These are phyloP conservation scores for Fusarium pilosicola DNA, from an alignment of 2,329 filamentous ascomycete species.

Conservation along the genomic window DNA sequence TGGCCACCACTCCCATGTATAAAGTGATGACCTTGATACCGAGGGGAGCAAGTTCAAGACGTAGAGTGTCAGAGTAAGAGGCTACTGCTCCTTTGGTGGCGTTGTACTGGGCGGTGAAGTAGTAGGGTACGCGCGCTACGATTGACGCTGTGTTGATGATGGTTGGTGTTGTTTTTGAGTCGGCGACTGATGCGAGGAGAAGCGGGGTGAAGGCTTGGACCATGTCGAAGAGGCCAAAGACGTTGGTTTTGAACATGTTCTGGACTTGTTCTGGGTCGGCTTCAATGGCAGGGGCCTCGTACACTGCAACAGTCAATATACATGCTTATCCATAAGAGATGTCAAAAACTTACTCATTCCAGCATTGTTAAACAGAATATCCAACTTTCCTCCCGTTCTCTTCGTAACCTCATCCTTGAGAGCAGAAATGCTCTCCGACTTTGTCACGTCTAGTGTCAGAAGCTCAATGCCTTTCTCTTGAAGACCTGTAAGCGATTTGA, in stretches of 20 bases:
- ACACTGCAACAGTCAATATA: background rate
- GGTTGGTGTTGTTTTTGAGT: background rate
- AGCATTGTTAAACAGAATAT: slow-evolving; percentile 20
- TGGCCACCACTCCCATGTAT: slow-evolving; percentile 15
- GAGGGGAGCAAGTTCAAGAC: background rate
- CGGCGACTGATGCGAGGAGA: background rate
- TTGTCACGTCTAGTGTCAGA: slow-evolving; percentile 5
- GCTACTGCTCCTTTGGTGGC: slow-evolving; percentile 17
- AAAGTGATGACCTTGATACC: slow-evolving; percentile 8
- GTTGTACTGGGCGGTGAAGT: slow-evolving; percentile 6
- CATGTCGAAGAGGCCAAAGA: slow-evolving; percentile 9
- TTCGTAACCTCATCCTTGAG: background rate
- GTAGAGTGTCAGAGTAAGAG: slow-evolving; percentile 18
- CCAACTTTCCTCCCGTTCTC: background rate
- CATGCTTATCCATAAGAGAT: too few species aligned
- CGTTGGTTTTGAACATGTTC: background rate
- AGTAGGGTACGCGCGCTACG: background rate
- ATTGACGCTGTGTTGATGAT: slow-evolving; percentile 15
- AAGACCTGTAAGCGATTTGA: background rate
- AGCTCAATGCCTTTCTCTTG: slow-evolving; percentile 13
- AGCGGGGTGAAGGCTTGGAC: slow-evolving; percentile 9
- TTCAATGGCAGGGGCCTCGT: slow-evolving; percentile 19
- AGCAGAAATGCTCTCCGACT: background rate
- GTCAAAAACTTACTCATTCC: background rate
- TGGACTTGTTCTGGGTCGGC: background rate